Percentiles rank a stretch among this genome's conserved stretches.
These are phyloP conservation scores for Butyriboletus loyo DNA, from an alignment of 768 basidiomycete genomes.

Conservation along the genomic window DNA sequence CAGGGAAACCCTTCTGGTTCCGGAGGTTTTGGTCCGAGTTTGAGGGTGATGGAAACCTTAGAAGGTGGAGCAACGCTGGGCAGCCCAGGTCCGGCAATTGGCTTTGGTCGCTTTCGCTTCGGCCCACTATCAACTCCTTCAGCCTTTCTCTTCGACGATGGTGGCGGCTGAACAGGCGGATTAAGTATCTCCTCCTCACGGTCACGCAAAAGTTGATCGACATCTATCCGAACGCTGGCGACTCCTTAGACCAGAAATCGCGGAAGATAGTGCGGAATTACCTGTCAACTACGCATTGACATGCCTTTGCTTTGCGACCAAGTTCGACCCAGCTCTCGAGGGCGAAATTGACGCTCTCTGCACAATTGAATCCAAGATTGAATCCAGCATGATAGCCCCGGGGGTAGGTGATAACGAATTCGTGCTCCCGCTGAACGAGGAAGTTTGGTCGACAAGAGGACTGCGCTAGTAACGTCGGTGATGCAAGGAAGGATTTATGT, in stretches of 20 bases:
- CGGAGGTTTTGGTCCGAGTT: conserved; percentile 59
- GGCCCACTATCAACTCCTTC: conserved; percentile 26
- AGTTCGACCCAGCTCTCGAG: conserved; percentile 91
- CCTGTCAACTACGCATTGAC: conserved; percentile 75
- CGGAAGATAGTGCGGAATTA: conserved; percentile 24
- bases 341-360: conserved; percentile 96
- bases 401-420: conserved; percentile 95
- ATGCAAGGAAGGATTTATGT: conserved; percentile 94
- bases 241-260: conserved; percentile 5
- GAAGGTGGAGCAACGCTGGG: conserved; percentile 12
- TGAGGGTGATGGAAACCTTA: conserved; percentile 60
- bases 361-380: conserved; percentile 94
- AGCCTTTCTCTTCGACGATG: conserved; percentile 40
- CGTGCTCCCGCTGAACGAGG: conserved; percentile 90
- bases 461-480: conserved; percentile 77
- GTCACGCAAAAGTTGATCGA: conserved; percentile 78
- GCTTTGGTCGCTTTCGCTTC: conserved; percentile 29
- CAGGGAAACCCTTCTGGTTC: conserved; percentile 61
- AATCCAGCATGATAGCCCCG: conserved; percentile 96
- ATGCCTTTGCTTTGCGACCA: conserved; percentile 75
- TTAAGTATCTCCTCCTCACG: conserved; percentile 47
- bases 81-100: conserved; percentile 1
- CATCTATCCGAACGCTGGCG: conserved; percentile 85
- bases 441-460: conserved; percentile 79
- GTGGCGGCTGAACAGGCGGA: conserved; percentile 1